A percentile compares a stretch with the other conserved stretches of the same genome.
phyloP scores from a whole-genome alignment of 163 green algal species.

The Smithsoniella earleae region DNA sequence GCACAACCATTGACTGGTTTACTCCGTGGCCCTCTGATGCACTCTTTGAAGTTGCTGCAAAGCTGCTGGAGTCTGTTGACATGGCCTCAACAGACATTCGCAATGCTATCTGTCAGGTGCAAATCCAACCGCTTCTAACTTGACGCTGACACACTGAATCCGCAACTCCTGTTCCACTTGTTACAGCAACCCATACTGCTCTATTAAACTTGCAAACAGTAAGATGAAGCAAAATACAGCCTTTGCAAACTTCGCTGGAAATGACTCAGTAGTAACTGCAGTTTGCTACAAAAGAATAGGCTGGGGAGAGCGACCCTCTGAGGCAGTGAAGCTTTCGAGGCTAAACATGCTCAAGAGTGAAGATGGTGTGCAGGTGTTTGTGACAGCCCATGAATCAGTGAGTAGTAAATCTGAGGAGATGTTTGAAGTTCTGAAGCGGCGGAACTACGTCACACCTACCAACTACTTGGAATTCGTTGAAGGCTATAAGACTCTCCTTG shows the following conservation, averaged over 20 bases:
- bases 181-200: too few relatives aligned
- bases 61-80: conserved; percentile 50
- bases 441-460: conserved; percentile 80
- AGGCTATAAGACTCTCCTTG: conserved; percentile 62
- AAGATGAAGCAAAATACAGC: too few relatives aligned
- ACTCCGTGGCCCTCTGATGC: conserved; percentile 75
- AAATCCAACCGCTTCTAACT: too few relatives aligned
- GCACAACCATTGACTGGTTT: conserved; percentile 86
- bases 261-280: too few relatives aligned
- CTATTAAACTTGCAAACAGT: too few relatives aligned
- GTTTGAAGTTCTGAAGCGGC: conserved; percentile 56
- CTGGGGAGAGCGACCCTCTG: too few relatives aligned
- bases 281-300: too few relatives aligned
- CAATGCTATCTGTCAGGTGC: conserved; percentile 57
- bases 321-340: too few relatives aligned
- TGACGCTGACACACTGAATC: too few relatives aligned
- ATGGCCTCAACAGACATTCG: conserved; percentile 54
- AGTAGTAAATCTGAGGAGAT: conserved; percentile 53
- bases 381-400: conserved; percentile 65
- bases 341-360: too few relatives aligned
- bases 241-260: too few relatives aligned
- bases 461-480: conserved; percentile 79
- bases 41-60: conserved; percentile 68
- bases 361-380: conserved; percentile 61
- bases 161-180: too few relatives aligned